Percentiles rank a stretch among this genome's conserved stretches.
phyloP scores from a whole-genome alignment of 2,329 filamentous ascomycete genomes.

The Ceratocystiopsis minuta region DNA sequence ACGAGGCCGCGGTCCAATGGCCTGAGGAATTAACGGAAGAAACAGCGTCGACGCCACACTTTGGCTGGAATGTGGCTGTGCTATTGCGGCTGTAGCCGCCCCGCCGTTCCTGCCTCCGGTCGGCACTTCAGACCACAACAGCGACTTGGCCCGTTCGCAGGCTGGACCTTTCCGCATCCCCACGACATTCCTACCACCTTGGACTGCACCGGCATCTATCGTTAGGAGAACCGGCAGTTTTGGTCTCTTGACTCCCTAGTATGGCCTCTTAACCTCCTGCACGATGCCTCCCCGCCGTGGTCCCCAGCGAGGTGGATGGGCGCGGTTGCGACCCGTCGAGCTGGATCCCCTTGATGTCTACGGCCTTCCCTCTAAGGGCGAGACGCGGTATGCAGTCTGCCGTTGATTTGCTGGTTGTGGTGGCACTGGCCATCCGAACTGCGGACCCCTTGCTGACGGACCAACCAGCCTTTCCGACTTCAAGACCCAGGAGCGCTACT shows the following conservation, averaged over 20 bases:
- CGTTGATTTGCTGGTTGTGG: neutral
- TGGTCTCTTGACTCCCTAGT: neutral
- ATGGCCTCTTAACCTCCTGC: conserved; percentile 2
- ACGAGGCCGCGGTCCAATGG: too few species aligned
- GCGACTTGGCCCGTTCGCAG: too few species aligned
- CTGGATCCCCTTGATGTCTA: conserved; percentile 64
- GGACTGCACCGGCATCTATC: too few species aligned
- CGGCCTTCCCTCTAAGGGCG: conserved; percentile 80
- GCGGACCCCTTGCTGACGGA: conserved; percentile 2
- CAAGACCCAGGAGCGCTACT: conserved; percentile 71
- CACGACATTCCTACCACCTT: too few species aligned
- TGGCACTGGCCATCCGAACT: neutral
- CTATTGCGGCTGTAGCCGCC: too few species aligned
- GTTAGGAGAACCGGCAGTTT: too few species aligned
- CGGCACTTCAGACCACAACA: too few species aligned
- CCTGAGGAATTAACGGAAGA: too few species aligned
- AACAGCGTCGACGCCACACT: too few species aligned
- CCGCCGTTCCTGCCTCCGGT: too few species aligned
- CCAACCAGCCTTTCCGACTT: conserved; percentile 45
- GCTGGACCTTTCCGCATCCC: too few species aligned
- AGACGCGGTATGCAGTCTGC: conserved; percentile 48
- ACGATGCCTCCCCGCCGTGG: conserved; percentile 14
- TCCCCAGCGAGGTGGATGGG: conserved; percentile 34
- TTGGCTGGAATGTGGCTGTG: too few species aligned
- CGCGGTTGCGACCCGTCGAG: conserved; percentile 53